These are phyloP conservation scores for Fusarium gaditjirri DNA, from an alignment of 2,329 filamentous ascomycete genomes.

Conservation along the genomic window DNA sequence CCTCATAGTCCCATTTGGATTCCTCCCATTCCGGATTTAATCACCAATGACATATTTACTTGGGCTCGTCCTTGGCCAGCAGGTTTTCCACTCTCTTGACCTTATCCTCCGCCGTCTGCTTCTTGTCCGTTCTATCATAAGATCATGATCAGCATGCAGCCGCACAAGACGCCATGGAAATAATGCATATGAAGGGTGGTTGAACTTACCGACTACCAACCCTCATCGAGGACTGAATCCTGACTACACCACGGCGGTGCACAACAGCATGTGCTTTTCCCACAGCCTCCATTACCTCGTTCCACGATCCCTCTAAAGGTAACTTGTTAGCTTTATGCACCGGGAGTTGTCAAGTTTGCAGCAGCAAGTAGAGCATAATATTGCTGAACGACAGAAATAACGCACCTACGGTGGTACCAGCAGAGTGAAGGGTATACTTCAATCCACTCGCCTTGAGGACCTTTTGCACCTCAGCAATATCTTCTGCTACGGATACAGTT, in stretches of 20 bases:
- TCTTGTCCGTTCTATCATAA: conserved; percentile 78
- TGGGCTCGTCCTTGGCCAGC: conserved; percentile 47
- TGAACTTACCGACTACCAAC: conserved; percentile 76
- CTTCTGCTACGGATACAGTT: conserved; percentile 77
- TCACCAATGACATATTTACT: neutral
- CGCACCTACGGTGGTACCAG: conserved; percentile 90
- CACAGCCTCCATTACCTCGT: conserved; percentile 84
- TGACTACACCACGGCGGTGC: conserved; percentile 78
- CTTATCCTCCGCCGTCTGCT: conserved; percentile 83
- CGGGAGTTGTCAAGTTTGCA: neutral
- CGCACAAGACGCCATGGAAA: neutral
- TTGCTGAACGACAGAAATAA: conserved; percentile 36
- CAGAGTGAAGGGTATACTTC: conserved; percentile 89
- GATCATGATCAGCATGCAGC: neutral
- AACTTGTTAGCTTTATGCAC: neutral
- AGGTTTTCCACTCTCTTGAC: conserved; percentile 69
- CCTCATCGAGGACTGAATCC: conserved; percentile 90
- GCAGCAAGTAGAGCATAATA: neutral
- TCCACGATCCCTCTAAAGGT: conserved; percentile 84
- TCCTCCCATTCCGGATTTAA: neutral
- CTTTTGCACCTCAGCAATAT: conserved; percentile 89
- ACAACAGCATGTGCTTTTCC: conserved; percentile 86
- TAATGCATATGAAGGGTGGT: neutral
- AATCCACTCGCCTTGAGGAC: conserved; percentile 84
- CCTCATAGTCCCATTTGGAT: neutral